A percentile compares a stretch with the other conserved stretches of the same genome.
These are phyloP conservation scores for Beauveria medogensis DNA, from an alignment of 2,329 filamentous ascomycete species.

Conservation along the genomic window DNA sequence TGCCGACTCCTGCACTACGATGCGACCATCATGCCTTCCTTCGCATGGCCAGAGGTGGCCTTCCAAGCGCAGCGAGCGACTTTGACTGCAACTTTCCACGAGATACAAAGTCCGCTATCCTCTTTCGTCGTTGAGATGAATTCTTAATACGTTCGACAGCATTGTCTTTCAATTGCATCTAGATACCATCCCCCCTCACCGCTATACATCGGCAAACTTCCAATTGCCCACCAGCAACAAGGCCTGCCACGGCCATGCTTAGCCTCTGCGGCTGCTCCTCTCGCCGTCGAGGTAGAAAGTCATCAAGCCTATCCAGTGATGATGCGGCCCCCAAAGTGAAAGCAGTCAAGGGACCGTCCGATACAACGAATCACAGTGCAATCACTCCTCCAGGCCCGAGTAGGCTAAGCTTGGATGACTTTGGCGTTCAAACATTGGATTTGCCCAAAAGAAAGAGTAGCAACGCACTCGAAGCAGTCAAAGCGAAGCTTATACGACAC, in stretches of 20 bases:
- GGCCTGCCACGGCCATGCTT: neutral
- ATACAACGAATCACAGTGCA: neutral
- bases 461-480: constrained; percentile 37
- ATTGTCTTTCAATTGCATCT: constrained; percentile 1
- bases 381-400: constrained; percentile 16
- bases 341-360: neutral
- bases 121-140: neutral
- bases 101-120: neutral
- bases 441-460: constrained; percentile 23
- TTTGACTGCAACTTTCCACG: neutral
- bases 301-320: neutral
- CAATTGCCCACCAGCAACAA: neutral
- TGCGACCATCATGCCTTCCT: neutral
- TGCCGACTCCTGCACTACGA: neutral
- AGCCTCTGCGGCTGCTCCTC: constrained; percentile 3
- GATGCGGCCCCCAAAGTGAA: neutral
- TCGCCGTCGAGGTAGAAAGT: neutral
- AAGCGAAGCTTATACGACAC: constrained; percentile 35
- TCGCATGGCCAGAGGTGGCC: neutral
- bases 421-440: constrained; percentile 30
- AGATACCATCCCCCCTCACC: neutral
- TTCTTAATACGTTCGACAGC: neutral
- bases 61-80: neutral
- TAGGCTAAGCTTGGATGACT: constrained; percentile 29
- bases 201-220: neutral